These are phyloP conservation scores for Mycena rebaudengoi DNA, from an alignment of 768 basidiomycete genomes.

Conservation along the genomic window DNA sequence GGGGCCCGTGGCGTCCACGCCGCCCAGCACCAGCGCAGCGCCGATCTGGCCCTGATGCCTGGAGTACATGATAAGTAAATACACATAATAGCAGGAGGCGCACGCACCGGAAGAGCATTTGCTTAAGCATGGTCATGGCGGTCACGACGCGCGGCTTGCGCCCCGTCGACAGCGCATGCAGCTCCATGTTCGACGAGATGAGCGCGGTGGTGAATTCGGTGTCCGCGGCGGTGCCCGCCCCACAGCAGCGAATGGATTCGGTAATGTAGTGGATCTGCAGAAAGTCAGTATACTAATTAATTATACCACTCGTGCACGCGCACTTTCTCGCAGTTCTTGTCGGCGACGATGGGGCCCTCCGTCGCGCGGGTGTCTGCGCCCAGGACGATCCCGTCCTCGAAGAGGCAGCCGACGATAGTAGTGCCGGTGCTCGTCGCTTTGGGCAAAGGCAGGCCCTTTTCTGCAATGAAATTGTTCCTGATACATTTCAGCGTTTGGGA, in stretches of 20 bases:
- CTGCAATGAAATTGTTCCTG: conserved; percentile 77
- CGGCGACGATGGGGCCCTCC: conserved; percentile 92
- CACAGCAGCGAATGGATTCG: conserved; percentile 95
- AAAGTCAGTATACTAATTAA: background rate
- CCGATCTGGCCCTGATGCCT: conserved; percentile 96
- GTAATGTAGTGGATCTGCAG: conserved; percentile 95
- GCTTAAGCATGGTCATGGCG: conserved; percentile 77
- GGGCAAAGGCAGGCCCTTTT: conserved; percentile 77
- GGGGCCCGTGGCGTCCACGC: conserved; percentile 93
- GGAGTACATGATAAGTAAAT: background rate
- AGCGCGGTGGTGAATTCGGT: conserved; percentile 95
- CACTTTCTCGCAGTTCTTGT: conserved; percentile 99
- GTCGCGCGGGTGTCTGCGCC: conserved; percentile 98
- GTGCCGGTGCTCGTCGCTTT: conserved; percentile 95
- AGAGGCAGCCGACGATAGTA: conserved; percentile 96
- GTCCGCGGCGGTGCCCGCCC: conserved; percentile 99
- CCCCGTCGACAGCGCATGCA: conserved; percentile 90
- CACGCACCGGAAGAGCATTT: conserved; percentile 27
- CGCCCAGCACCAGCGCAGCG: conserved; percentile 95
- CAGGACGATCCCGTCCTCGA: conserved; percentile 90
- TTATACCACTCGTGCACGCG: background rate
- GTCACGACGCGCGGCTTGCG: conserved; percentile 94
- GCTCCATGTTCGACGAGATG: conserved; percentile 95
- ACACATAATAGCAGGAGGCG: background rate
- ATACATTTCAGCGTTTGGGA: background rate